Evolutionary conservation across 441 rosid species (phyloP).

Genomic region (Syzygium syzygioides): DNA sequence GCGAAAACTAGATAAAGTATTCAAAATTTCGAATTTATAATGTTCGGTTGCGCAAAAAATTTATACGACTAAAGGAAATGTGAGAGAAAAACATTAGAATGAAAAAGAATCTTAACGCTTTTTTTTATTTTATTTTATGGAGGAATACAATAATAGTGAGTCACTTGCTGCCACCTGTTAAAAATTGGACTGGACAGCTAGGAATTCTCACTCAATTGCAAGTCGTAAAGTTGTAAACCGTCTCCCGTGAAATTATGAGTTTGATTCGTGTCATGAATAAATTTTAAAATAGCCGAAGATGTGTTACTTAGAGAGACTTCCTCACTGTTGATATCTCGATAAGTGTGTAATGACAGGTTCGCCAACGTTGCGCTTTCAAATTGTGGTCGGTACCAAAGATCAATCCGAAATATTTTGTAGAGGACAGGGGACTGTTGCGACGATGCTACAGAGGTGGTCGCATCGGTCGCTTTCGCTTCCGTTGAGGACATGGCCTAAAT

Average conservation of each 20-base stretch:
- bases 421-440: too few relatives aligned
- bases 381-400: accelerated
- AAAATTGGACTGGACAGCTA: too few relatives aligned
- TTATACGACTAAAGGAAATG: not conserved
- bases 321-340: accelerated
- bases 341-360: accelerated
- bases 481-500: not conserved
- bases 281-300: not conserved
- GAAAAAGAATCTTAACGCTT: not conserved
- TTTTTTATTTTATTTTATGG: too few relatives aligned
- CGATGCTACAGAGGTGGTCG: too few relatives aligned
- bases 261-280: accelerated
- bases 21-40: not conserved
- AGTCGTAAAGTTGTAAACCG: not conserved
- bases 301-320: accelerated
- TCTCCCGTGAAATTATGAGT: not conserved
- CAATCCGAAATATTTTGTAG: too few relatives aligned
- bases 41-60: accelerated
- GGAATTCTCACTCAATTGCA: too few relatives aligned
- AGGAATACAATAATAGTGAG: too few relatives aligned
- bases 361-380: not conserved
- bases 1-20: not conserved
- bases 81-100: not conserved
- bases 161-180: too few relatives aligned
- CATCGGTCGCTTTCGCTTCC: not conserved